Conservation (phyloP, 2,329 filamentous ascomycete species). For the Rutstroemia sp. region DNA sequence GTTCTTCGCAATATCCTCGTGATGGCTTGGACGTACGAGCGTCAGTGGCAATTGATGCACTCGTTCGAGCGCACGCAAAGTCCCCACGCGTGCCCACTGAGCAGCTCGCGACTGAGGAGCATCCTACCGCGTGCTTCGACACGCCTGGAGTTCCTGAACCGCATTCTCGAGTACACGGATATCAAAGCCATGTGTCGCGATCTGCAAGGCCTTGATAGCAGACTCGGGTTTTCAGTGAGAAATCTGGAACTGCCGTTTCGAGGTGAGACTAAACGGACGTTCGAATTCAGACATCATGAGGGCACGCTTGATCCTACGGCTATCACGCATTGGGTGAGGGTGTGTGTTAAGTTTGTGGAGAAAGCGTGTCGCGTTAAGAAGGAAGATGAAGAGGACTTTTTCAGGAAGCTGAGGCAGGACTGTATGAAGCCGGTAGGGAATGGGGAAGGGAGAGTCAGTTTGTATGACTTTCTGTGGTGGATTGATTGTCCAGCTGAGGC, state of each 20-base stretch:
- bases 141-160: neutral
- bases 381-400: neutral
- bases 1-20: conserved; percentile 26
- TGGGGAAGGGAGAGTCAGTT: neutral
- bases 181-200: neutral
- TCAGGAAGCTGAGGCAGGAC: neutral
- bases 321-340: conserved; percentile 15
- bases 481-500: neutral
- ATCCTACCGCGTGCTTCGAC: neutral
- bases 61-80: neutral
- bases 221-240: neutral
- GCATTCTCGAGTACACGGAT: neutral
- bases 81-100: neutral
- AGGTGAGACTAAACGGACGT: conserved; percentile 5
- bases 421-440: neutral
- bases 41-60: conserved; percentile 11
- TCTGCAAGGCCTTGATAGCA: neutral
- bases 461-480: neutral
- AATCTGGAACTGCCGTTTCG: neutral
- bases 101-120: neutral
- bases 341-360: conserved; percentile 13
- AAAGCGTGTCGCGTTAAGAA: neutral
- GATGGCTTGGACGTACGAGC: conserved; percentile 25
- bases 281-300: conserved; percentile 25
- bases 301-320: conserved; percentile 15